A percentile compares a stretch with the other conserved stretches of the same genome.
Evolutionary conservation across 768 basidiomycete genomes (phyloP).

Genomic region (Suillus plorans): DNA sequence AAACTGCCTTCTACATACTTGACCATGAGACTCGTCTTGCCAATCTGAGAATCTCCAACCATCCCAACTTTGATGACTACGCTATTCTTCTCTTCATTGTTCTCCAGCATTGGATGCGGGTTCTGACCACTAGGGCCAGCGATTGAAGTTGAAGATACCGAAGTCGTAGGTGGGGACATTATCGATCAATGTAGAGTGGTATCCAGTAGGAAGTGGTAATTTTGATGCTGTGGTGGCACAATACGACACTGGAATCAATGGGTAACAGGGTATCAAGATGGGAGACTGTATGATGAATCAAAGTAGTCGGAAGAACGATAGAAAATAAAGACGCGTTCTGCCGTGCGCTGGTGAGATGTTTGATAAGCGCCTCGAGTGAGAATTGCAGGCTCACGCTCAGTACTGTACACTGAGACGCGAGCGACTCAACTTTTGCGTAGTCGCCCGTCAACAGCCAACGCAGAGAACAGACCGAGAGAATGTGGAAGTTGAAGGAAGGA

Average conservation of each 20-base stretch:
- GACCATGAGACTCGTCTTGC: constrained; percentile 99
- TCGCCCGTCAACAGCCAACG: constrained; percentile 37
- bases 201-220: constrained; percentile 11
- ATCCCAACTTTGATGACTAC: constrained; percentile 99
- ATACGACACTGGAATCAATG: constrained; percentile 5
- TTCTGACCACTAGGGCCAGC: constrained; percentile 56
- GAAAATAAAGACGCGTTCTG: constrained; percentile 39
- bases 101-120: constrained; percentile 49
- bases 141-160: constrained; percentile 42
- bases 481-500: constrained; percentile 13
- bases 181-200: constrained; percentile 18
- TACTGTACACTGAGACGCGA: constrained; percentile 26
- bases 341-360: constrained; percentile 32
- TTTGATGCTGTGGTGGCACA: constrained; percentile 1
- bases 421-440: constrained; percentile 28
- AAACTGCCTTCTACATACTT: constrained; percentile 99
- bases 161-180: constrained; percentile 53
- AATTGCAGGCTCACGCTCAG: constrained; percentile 32
- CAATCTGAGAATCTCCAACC: constrained; percentile 99
- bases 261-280: constrained; percentile 26
- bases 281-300: constrained; percentile 22
- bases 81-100: constrained; percentile 78
- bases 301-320: constrained; percentile 32
- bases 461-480: constrained; percentile 23
- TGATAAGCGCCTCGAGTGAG: constrained; percentile 35